phyloP scores from a whole-genome alignment of 495 filamentous ascomycete species.

The Venustampulla echinocandica region DNA sequence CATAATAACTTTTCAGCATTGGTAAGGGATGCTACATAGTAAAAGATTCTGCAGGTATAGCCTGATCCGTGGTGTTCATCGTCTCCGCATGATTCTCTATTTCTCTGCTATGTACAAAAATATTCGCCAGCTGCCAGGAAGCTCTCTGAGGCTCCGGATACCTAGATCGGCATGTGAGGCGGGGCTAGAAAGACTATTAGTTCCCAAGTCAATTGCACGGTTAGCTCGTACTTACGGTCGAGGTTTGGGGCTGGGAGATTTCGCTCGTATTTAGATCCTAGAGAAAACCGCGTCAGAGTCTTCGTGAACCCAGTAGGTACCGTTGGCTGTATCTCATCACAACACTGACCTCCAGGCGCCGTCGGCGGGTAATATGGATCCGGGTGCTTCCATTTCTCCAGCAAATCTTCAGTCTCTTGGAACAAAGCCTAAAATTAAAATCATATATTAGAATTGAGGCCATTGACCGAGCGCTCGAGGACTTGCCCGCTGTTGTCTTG shows the following conservation, averaged over 20 bases:
- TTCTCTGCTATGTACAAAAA: slow-evolving; percentile 1
- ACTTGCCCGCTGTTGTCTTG: slow-evolving; percentile 75
- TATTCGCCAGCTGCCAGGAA: no score
- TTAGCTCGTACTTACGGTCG: slow-evolving; percentile 54
- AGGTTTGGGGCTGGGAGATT: slow-evolving; percentile 75
- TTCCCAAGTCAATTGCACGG: background rate
- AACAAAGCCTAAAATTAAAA: slow-evolving; percentile 58
- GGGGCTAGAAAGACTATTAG: slow-evolving; percentile 28
- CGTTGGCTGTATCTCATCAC: no score
- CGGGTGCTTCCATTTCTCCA: slow-evolving; percentile 95
- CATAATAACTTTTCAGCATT: no score
- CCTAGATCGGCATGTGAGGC: slow-evolving; percentile 17
- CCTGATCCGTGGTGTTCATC: no score
- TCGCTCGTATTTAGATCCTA: slow-evolving; percentile 93
- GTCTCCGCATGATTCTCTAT: background rate
- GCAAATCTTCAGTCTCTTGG: slow-evolving; percentile 73
- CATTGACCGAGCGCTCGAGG: background rate
- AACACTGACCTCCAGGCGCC: slow-evolving; percentile 85
- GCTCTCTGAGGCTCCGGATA: no score
- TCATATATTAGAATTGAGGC: background rate
- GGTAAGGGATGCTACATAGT: no score
- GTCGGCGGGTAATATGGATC: slow-evolving; percentile 84
- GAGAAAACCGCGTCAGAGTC: background rate
- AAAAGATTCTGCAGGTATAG: no score
- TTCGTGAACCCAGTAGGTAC: no score